phyloP scores from a whole-genome alignment of 805 yeast species.

The Cyberlindnera nakhonratchasimensis region DNA sequence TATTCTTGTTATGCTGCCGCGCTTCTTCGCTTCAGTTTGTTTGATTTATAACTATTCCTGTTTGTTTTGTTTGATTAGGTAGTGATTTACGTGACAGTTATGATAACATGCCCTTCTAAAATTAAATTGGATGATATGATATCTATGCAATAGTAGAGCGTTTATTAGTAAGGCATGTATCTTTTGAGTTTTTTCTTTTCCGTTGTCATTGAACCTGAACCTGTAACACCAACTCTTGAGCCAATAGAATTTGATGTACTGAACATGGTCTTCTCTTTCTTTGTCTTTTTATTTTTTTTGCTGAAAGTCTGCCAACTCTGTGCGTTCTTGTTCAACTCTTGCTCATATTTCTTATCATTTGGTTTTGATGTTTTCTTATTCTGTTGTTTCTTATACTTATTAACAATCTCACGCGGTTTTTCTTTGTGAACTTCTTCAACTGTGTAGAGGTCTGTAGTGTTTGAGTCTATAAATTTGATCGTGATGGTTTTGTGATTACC shows the following conservation, averaged over 20 bases:
- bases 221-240: constrained; percentile 19
- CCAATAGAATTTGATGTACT: constrained; percentile 11
- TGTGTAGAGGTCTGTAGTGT: constrained; percentile 12
- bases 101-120: background rate
- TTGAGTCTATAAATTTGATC: constrained; percentile 11
- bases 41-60: background rate
- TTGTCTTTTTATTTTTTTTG: constrained; percentile 15
- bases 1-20: background rate
- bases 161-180: constrained; percentile 18
- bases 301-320: constrained; percentile 22
- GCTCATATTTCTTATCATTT: constrained; percentile 12
- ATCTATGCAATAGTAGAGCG: no score
- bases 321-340: constrained; percentile 15
- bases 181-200: constrained; percentile 14
- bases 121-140: no score
- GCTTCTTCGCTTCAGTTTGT: background rate
- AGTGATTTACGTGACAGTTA: background rate
- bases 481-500: constrained; percentile 19
- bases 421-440: constrained; percentile 10
- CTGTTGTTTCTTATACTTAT: constrained; percentile 13
- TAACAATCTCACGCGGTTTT: constrained; percentile 16
- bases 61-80: background rate
- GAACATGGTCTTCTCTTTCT: constrained; percentile 10
- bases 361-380: constrained; percentile 4
- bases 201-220: constrained; percentile 14